Evolutionary conservation across 768 basidiomycete genomes (phyloP), one percentile per base, ranked within the genome.

Genomic region (Boletus pseudo-olivaceus): DNA sequence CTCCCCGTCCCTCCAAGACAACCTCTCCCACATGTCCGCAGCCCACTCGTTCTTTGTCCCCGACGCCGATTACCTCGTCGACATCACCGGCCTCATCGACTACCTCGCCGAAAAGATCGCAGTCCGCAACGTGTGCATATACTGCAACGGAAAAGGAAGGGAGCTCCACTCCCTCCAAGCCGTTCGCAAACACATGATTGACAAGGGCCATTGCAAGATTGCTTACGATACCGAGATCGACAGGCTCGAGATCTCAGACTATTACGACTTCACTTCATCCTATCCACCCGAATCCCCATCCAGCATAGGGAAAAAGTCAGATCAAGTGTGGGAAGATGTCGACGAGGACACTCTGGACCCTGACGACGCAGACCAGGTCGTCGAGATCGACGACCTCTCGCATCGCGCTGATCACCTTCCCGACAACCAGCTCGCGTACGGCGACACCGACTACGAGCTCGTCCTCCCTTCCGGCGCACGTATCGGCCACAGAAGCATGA

Each of bases 181-280:
- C 0, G 94, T 92, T 5, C 78, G 94, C 61, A 91, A 90, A 65
- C 97, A 99, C 68, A 99, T 99, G 97, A 57, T 83, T 38, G 95
- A 95, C 77, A 98, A 98, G 74, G 80, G 82, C 54, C 97, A 99
- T 66, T 98, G 95, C 80, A 98, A 97, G 73, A 84, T 99, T 59
- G 88, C 91, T 0, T 98, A 96, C 70, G 91, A 93, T 54, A 73
- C 80, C 1, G 85, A 90, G 62, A 66, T 75, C 37, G 93, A 98
- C 65, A 82, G 85, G 39, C 81, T 95, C 49, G 95, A 96, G 61
- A 60, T 96, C 6, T 90, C 93, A 0, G 95, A 98, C 61, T 98
- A 78, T 67, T 99, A 98, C 74, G 93, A 97, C 71, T 98, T 96
- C 69, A 79, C 85, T 0, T 69, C 77, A 1, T 92, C 89, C 11